Base-by-base conservation (phyloP, 1,284 basidiomycete genomes). In the Cystobasidium sp. region DNA sequence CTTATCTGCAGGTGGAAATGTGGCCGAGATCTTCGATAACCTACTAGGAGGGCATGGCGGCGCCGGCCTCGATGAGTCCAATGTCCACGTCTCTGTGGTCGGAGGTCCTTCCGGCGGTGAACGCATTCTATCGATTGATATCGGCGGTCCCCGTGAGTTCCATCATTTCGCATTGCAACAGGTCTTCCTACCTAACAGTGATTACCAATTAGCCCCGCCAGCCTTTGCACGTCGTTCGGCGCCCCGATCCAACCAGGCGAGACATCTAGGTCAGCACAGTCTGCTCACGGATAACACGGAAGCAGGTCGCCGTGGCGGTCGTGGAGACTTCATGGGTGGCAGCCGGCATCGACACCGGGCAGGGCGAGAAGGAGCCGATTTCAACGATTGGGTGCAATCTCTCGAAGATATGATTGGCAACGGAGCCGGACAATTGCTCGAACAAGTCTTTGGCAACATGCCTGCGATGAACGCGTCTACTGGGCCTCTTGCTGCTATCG, bases 351-450 rank as follows among this genome's bases (percentile, higher is more conserved):
- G 62, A 14, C 84, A 87, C 74, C 82, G 86, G 56, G 85, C 89
- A 72, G 82, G 83, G 66, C 80, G 86, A 39, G 87, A 76, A 58
- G 85, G 84, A 4, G 84, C 84, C 52, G 81, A 82, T 61, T 85
- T 86, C 73, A 83, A 86, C 31, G 90, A 91, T 67, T 84, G 93
- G 65, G 83, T 93, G 31, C 90, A 92, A 68, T 90, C 89, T 31
- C 88, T 97, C 49, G 90, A 94, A 78, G 89, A 91, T 66, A 87
- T 93, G 66, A 89, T 94, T 68, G 92, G 91, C 0, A 89, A 88
- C 16, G 89, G 91, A 37, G 91, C 92, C 14, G 85, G 91, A 31
- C 92, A 94, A 79, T 85, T 95, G 70, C 88, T 96, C 78, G 91
- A 95, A 76, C 90, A 91, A 75, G 86, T 94, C 55, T 79, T 82